These are phyloP conservation scores for Carallia pectinifolia DNA, from an alignment of 345 rosid species.

Conservation along the genomic window DNA sequence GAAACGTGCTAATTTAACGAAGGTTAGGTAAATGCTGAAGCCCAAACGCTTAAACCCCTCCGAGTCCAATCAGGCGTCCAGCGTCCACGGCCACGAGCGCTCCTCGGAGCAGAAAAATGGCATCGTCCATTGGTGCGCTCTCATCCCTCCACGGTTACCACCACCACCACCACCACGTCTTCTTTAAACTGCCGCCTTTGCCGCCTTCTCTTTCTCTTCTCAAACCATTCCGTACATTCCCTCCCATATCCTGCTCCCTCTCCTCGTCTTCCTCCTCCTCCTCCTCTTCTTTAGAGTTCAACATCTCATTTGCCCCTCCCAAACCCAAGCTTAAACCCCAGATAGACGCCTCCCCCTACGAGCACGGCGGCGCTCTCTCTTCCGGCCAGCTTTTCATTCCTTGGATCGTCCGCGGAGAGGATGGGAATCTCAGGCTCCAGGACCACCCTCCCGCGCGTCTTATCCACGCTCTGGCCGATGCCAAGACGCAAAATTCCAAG, in stretches of 20 bases:
- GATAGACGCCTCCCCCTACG: not conserved
- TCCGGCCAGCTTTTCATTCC: constrained; percentile 69
- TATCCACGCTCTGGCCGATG: constrained; percentile 60
- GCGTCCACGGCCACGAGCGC: too few relatives aligned
- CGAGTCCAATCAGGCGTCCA: too few relatives aligned
- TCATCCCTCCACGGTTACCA: constrained; percentile 22
- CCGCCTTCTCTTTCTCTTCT: constrained; percentile 27
- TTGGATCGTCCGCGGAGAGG: constrained; percentile 90
- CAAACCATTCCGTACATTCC: constrained; percentile 41
- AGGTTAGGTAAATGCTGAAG: too few relatives aligned
- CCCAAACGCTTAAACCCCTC: too few relatives aligned
- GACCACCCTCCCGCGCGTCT: constrained; percentile 63
- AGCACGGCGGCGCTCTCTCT: constrained; percentile 1
- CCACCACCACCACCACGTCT: constrained; percentile 30
- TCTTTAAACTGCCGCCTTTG: constrained; percentile 26
- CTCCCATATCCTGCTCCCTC: constrained; percentile 38
- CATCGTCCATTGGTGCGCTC: constrained; percentile 32
- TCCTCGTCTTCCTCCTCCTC: constrained; percentile 34
- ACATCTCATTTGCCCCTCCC: constrained; percentile 80
- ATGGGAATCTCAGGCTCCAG: constrained; percentile 74
- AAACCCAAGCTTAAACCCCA: constrained; percentile 48
- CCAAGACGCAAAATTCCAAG: constrained; percentile 52
- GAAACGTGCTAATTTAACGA: too few relatives aligned
- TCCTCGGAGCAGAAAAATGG: constrained; percentile 26
- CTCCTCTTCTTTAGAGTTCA: constrained; percentile 53